Percentiles rank a stretch among this genome's conserved stretches.
phyloP scores from a whole-genome alignment of 176 grass and related monocot genomes.

The Aegilops sharonensis region DNA sequence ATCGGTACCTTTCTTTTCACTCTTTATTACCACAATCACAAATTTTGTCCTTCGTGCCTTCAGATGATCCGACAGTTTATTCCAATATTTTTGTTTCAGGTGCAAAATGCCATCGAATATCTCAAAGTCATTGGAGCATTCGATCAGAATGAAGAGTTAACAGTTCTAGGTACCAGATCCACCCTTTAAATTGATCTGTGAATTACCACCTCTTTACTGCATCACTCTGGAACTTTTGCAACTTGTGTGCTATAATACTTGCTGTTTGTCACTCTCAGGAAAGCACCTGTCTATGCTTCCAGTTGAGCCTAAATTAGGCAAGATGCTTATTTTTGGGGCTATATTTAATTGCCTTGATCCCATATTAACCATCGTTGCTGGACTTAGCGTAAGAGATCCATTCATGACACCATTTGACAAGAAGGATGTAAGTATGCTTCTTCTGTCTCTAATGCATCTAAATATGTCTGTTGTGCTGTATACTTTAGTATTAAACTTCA shows the following conservation, averaged over 20 bases:
- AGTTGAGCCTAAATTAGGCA: constrained; percentile 94
- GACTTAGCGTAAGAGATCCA: constrained; percentile 91
- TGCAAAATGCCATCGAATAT: constrained; percentile 98
- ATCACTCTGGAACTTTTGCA: constrained; percentile 13
- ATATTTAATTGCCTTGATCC: constrained; percentile 98
- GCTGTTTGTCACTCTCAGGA: constrained; percentile 64
- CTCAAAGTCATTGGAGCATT: constrained; percentile 94
- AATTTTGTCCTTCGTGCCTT: neutral
- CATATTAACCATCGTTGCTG: constrained; percentile 89
- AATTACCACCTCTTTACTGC: neutral
- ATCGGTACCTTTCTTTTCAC: constrained; percentile 51
- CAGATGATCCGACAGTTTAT: constrained; percentile 25
- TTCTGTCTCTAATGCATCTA: neutral
- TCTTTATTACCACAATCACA: neutral
- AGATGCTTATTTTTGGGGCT: constrained; percentile 97
- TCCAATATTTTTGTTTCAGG: constrained; percentile 46
- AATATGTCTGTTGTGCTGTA: constrained; percentile 1
- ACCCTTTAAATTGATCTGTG: constrained; percentile 19
- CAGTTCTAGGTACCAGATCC: constrained; percentile 63
- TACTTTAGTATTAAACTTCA: constrained; percentile 1
- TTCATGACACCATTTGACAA: constrained; percentile 97
- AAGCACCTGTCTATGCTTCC: constrained; percentile 92
- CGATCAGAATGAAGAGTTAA: constrained; percentile 94
- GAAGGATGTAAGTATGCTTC: constrained; percentile 76
- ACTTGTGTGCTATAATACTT: constrained; percentile 6